A percentile compares a stretch with the other conserved stretches of the same genome.
Conservation (phyloP, 2,329 filamentous ascomycete species). For the Talaromyces amestolkiae region DNA sequence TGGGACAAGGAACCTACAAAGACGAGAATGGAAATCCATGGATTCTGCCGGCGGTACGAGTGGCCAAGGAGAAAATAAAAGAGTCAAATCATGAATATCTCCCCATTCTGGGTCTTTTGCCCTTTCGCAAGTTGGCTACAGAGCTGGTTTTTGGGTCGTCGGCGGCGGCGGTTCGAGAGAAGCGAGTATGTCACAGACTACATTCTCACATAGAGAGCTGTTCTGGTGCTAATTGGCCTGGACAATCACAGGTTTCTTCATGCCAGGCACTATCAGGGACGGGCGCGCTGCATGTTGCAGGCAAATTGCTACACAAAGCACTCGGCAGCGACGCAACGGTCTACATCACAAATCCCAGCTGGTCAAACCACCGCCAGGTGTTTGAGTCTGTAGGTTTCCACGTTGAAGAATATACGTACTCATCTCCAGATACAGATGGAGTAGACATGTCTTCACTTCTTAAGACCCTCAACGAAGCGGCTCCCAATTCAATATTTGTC, state of each 20-base stretch:
- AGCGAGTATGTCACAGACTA: neutral
- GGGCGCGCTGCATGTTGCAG: constrained; percentile 35
- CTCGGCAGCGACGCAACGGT: constrained; percentile 78
- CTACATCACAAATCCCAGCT: constrained; percentile 90
- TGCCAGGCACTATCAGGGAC: constrained; percentile 45
- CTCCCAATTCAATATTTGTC: constrained; percentile 76
- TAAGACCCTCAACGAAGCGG: constrained; percentile 53
- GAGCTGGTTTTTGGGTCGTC: constrained; percentile 71
- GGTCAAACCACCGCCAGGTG: constrained; percentile 97
- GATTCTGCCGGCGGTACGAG: constrained; percentile 87
- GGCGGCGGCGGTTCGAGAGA: constrained; percentile 4
- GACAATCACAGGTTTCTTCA: neutral
- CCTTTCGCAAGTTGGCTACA: constrained; percentile 80
- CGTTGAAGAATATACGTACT: constrained; percentile 49
- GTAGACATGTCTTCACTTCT: constrained; percentile 36
- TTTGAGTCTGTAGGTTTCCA: constrained; percentile 79
- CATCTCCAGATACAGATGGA: neutral
- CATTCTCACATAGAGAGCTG: neutral
- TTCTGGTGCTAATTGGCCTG: neutral
- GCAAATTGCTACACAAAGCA: constrained; percentile 64
- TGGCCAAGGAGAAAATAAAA: constrained; percentile 76
- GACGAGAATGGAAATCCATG: constrained; percentile 90
- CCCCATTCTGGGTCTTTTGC: constrained; percentile 78
- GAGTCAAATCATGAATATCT: constrained; percentile 95
- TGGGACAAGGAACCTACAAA: constrained; percentile 90